Evolutionary conservation across 805 yeast species (phyloP).

Genomic region (Candida arabinofermentans): DNA sequence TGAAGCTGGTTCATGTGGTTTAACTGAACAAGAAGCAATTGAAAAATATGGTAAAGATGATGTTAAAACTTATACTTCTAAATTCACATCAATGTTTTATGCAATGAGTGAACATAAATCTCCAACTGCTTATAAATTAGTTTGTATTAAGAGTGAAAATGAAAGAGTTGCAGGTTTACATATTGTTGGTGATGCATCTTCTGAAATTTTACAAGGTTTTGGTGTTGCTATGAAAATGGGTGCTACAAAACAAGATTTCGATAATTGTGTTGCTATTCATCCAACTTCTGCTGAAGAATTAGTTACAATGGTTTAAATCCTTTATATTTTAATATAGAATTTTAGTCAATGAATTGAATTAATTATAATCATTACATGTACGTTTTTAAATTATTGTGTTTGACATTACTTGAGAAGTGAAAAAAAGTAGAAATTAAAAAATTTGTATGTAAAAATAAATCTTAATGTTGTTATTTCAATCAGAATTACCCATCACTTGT

Average conservation of each 20-base stretch:
- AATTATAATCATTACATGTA: too few species aligned
- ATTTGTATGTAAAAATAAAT: too few species aligned
- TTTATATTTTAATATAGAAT: not conserved
- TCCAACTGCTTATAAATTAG: constrained; percentile 82
- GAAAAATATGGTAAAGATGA: constrained; percentile 75
- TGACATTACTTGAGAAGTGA: too few species aligned
- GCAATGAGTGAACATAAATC: constrained; percentile 80
- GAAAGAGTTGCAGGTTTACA: constrained; percentile 97
- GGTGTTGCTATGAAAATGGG: constrained; percentile 99
- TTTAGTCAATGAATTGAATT: too few species aligned
- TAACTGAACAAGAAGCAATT: constrained; percentile 74
- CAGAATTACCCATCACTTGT: constrained; percentile 54
- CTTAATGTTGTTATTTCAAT: too few species aligned
- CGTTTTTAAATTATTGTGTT: too few species aligned
- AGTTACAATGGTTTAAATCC: constrained; percentile 63
- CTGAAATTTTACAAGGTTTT: constrained; percentile 96
- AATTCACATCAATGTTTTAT: constrained; percentile 89
- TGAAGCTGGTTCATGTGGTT: constrained; percentile 92
- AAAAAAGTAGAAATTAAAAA: too few species aligned
- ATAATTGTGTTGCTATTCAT: constrained; percentile 94
- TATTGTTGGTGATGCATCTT: constrained; percentile 82
- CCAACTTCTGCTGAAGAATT: constrained; percentile 98
- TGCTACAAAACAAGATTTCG: constrained; percentile 95
- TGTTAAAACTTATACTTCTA: constrained; percentile 76
- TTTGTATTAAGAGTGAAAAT: constrained; percentile 64